Conservation (phyloP, 192 early-diverging fungal species). For the Obelidium mucronatum region DNA sequence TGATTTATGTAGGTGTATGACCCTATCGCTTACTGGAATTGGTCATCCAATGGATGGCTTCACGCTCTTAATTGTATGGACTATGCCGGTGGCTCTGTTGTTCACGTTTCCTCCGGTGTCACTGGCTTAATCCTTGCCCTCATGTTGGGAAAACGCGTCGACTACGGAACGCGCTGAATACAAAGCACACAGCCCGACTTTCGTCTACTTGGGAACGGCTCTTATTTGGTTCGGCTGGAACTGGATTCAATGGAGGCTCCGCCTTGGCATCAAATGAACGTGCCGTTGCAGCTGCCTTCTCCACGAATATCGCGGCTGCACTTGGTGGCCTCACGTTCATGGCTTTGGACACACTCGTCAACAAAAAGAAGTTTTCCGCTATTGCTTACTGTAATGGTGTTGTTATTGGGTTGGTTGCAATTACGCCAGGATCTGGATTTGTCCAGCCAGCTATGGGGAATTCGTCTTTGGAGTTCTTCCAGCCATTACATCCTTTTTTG, state of each 20-base stretch:
- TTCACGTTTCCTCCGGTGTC: slow-evolving; percentile 81
- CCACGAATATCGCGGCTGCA: slow-evolving; percentile 77
- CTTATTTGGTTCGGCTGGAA: slow-evolving; percentile 92
- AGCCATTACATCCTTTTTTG: slow-evolving; percentile 16
- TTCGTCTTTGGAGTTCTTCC: slow-evolving; percentile 80
- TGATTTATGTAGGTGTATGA: slow-evolving; percentile 83
- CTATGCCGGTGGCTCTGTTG: slow-evolving; percentile 89
- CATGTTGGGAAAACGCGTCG: slow-evolving; percentile 80
- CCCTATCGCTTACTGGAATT: slow-evolving; percentile 92
- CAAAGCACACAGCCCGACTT: slow-evolving; percentile 82
- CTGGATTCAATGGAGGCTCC: slow-evolving; percentile 87
- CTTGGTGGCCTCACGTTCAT: slow-evolving; percentile 77
- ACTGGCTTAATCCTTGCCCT: slow-evolving; percentile 82
- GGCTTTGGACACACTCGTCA: slow-evolving; percentile 71
- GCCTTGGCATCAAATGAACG: slow-evolving; percentile 74
- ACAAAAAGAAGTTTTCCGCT: slow-evolving; percentile 72
- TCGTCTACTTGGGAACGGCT: slow-evolving; percentile 83
- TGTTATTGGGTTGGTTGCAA: slow-evolving; percentile 86
- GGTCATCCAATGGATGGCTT: slow-evolving; percentile 84
- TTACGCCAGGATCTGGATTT: slow-evolving; percentile 86
- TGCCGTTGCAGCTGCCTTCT: slow-evolving; percentile 77
- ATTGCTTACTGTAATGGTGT: slow-evolving; percentile 91
- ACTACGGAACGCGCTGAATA: slow-evolving; percentile 69
- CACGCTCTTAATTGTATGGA: slow-evolving; percentile 65
- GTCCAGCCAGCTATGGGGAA: slow-evolving; percentile 74